Percentiles rank a stretch among this genome's conserved stretches.
These are phyloP conservation scores for Fusarium sacchari DNA, from an alignment of 2,329 filamentous ascomycete species.

Conservation along the genomic window DNA sequence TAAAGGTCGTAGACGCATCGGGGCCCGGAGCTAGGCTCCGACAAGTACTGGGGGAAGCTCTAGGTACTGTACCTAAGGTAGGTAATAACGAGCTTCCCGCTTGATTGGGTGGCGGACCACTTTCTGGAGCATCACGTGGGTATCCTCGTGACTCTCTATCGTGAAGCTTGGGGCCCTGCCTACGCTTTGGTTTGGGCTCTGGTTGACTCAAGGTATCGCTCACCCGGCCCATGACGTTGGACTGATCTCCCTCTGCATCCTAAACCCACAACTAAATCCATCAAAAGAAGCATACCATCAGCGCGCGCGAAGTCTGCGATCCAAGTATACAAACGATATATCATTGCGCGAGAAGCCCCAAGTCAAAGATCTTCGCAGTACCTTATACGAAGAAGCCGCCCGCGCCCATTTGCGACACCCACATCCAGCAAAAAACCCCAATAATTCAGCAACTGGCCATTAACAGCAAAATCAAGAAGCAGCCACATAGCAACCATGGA, in stretches of 20 bases:
- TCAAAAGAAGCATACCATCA: conserved; percentile 11
- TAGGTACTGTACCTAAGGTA: too few relatives aligned
- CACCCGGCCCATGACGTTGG: conserved; percentile 36
- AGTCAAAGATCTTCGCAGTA: background rate
- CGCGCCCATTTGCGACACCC: conserved; percentile 23
- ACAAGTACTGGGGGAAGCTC: conserved; percentile 30
- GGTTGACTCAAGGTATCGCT: conserved; percentile 33
- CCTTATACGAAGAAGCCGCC: conserved; percentile 13
- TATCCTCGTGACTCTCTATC: conserved; percentile 10
- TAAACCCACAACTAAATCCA: conserved; percentile 33
- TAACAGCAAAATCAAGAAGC: conserved; percentile 16
- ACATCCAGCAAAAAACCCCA: conserved; percentile 20
- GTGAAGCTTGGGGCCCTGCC: conserved; percentile 13
- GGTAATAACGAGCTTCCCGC: background rate
- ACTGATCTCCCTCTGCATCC: conserved; percentile 28
- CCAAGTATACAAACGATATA: background rate
- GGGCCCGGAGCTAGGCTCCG: conserved; percentile 32
- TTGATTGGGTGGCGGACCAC: conserved; percentile 34
- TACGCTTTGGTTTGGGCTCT: conserved; percentile 4
- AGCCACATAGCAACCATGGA: conserved; percentile 37
- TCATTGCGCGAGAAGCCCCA: conserved; percentile 2
- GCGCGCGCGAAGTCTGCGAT: conserved; percentile 2
- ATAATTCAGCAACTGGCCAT: conserved; percentile 19
- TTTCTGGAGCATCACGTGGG: conserved; percentile 4
- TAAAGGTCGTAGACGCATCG: conserved; percentile 30